Conservation (phyloP, 768 basidiomycete genomes). For the Russula virescens region DNA sequence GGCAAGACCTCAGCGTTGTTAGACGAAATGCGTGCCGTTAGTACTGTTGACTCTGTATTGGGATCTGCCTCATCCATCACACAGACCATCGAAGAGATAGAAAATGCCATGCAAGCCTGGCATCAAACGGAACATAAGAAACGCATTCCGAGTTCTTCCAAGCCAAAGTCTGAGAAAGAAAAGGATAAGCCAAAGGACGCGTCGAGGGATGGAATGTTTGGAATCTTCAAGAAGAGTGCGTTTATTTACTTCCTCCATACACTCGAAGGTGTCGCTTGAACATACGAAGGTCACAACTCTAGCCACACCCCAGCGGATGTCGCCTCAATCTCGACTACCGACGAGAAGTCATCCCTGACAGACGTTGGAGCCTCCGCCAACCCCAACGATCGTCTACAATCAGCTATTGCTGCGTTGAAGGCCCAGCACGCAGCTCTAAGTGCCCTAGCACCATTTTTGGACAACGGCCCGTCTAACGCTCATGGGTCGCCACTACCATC, state of each 20-base stretch:
- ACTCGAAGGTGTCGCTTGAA: background rate
- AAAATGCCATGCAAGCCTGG: slow-evolving; percentile 45
- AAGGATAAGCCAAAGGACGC: slow-evolving; percentile 50
- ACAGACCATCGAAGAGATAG: slow-evolving; percentile 56
- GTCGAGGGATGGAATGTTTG: slow-evolving; percentile 50
- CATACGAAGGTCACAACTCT: slow-evolving; percentile 10
- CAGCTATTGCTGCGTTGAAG: slow-evolving; percentile 50
- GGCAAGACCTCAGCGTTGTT: slow-evolving; percentile 47
- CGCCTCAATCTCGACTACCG: background rate
- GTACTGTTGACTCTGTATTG: slow-evolving; percentile 26
- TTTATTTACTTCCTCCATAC: background rate
- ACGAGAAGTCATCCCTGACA: slow-evolving; percentile 16
- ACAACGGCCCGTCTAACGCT: slow-evolving; percentile 26
- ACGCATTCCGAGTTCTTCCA: slow-evolving; percentile 28
- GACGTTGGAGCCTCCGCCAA: slow-evolving; percentile 16
- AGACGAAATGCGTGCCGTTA: slow-evolving; percentile 63
- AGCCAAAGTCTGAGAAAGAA: slow-evolving; percentile 41
- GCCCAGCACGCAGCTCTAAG: slow-evolving; percentile 51
- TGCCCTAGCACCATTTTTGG: slow-evolving; percentile 30
- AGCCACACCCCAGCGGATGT: slow-evolving; percentile 2
- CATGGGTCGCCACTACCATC: slow-evolving; percentile 37
- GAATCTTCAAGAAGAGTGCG: slow-evolving; percentile 25
- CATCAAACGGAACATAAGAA: slow-evolving; percentile 37
- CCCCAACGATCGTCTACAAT: slow-evolving; percentile 40
- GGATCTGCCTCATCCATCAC: slow-evolving; percentile 4